Conservation (phyloP, 1,284 basidiomycete genomes). For the Austroboletus rostrupii region DNA sequence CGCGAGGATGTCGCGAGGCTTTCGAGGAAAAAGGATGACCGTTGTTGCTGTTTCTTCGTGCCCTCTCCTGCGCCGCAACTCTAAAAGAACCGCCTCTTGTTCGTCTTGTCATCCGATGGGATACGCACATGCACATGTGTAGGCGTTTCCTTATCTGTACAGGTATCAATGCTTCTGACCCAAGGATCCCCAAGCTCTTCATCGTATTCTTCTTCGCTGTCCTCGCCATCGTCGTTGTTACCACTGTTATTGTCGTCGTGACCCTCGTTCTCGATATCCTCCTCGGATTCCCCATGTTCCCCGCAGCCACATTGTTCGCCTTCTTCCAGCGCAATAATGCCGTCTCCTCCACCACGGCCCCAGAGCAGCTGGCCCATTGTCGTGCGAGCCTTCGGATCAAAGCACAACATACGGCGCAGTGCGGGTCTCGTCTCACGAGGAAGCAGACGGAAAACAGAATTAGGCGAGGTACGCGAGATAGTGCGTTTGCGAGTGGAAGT, state of each 20-base stretch:
- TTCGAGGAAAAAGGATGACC: constrained; percentile 5
- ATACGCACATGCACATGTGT: constrained; percentile 70
- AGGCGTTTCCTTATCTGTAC: constrained; percentile 50
- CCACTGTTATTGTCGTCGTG: constrained; percentile 9
- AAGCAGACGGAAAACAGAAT: constrained; percentile 95
- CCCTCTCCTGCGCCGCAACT: constrained; percentile 6
- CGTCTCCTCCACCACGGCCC: constrained; percentile 72
- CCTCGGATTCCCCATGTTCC: constrained; percentile 46
- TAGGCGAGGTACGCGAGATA: constrained; percentile 77
- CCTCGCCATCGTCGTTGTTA: constrained; percentile 9
- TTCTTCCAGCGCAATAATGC: constrained; percentile 49
- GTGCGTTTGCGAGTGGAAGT: constrained; percentile 47
- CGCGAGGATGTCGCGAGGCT: constrained; percentile 16
- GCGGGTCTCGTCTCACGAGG: constrained; percentile 89
- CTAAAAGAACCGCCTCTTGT: constrained; percentile 70
- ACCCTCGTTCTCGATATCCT: constrained; percentile 1
- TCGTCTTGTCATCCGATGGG: constrained; percentile 63
- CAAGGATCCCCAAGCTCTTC: constrained; percentile 76
- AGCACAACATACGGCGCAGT: constrained; percentile 89
- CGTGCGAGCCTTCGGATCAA: constrained; percentile 86
- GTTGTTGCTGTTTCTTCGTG: neutral
- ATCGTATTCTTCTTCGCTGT: constrained; percentile 61
- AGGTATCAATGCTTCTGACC: constrained; percentile 72
- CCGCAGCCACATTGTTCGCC: constrained; percentile 49
- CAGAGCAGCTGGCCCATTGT: constrained; percentile 91